These are phyloP conservation scores for Schizosaccharomyces pombe DNA, from an alignment of 805 yeast species.

Conservation along the genomic window DNA sequence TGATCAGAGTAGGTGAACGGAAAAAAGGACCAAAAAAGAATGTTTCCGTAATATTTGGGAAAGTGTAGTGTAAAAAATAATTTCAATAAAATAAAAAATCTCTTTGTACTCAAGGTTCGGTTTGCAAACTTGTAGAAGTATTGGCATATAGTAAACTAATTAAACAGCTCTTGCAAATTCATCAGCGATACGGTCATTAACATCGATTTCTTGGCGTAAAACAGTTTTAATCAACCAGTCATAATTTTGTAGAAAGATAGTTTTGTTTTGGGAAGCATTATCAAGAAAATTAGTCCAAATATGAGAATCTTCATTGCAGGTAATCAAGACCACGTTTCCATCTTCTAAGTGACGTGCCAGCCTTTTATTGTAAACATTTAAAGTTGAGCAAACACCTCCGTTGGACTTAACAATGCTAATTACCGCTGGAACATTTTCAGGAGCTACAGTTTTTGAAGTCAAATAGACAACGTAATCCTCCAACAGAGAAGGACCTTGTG, in stretches of 20 bases:
- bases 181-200: conserved; percentile 7
- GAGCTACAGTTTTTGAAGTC: conserved; percentile 37
- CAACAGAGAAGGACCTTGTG: conserved; percentile 20
- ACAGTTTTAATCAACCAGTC: conserved; percentile 12
- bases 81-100: too few relatives aligned
- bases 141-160: too few relatives aligned
- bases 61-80: too few relatives aligned
- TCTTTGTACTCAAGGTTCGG: too few relatives aligned
- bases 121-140: too few relatives aligned
- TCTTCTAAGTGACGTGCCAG: conserved; percentile 9
- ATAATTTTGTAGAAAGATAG: conserved; percentile 5
- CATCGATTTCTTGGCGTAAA: conserved; percentile 9
- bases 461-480: conserved; percentile 27
- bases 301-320: conserved; percentile 9
- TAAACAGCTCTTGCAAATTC: too few relatives aligned
- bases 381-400: conserved; percentile 21
- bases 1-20: too few relatives aligned
- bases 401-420: conserved; percentile 36
- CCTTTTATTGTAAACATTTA: conserved; percentile 9
- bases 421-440: conserved; percentile 23
- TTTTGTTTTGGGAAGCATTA: conserved; percentile 5
- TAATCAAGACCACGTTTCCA: conserved; percentile 8
- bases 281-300: conserved; percentile 6
- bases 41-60: too few relatives aligned
- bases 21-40: too few relatives aligned